Conservation (phyloP, 495 filamentous ascomycete species). For the Penicillium coprophilum region DNA sequence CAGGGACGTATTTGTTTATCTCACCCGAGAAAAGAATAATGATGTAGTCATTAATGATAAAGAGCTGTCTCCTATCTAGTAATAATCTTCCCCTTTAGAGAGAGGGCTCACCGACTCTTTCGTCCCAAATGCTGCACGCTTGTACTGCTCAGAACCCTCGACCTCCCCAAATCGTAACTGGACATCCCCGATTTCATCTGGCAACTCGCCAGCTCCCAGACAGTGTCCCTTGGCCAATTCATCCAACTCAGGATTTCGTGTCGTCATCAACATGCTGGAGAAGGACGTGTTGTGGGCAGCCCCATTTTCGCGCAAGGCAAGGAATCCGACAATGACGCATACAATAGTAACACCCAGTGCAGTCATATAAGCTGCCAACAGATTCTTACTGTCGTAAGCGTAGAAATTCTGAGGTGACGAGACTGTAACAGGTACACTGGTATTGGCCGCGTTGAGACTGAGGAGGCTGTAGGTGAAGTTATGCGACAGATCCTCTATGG, state of each 20-base stretch:
- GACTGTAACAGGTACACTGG: background rate
- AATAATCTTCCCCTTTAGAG: slow-evolving; percentile 4
- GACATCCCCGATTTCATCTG: background rate
- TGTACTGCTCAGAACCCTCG: slow-evolving; percentile 2
- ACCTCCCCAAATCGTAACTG: slow-evolving; percentile 8
- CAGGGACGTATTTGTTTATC: too few relatives aligned
- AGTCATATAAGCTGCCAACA: background rate
- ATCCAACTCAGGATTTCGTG: slow-evolving; percentile 7
- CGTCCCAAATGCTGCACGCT: slow-evolving; percentile 8
- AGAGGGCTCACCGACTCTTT: slow-evolving; percentile 3
- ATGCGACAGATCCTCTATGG: slow-evolving; percentile 6
- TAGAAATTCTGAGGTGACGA: slow-evolving; percentile 7
- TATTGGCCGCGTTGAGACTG: slow-evolving; percentile 3
- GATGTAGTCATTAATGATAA: background rate
- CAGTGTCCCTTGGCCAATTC: background rate
- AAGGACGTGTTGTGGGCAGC: background rate
- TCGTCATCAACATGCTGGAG: slow-evolving; percentile 6
- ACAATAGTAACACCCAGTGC: background rate
- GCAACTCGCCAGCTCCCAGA: background rate
- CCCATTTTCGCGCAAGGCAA: slow-evolving; percentile 5
- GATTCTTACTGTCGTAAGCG: slow-evolving; percentile 2
- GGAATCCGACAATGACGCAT: slow-evolving; percentile 1
- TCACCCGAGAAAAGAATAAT: background rate
- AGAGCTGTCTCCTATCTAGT: background rate
- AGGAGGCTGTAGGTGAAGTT: slow-evolving; percentile 10